Conservation (phyloP, 169 alveolate genomes). For the Plasmodium reichenowi region DNA sequence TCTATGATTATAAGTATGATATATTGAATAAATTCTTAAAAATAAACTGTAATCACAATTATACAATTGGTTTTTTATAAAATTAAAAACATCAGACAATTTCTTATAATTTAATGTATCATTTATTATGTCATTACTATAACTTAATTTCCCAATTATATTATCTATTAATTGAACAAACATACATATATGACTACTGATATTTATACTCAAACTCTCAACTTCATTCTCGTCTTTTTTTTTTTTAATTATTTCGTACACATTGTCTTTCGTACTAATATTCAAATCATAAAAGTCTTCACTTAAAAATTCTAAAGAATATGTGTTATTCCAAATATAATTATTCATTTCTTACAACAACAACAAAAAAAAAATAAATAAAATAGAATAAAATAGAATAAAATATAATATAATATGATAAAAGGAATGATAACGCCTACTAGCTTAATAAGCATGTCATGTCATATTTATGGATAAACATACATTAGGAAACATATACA, state of each 20-base stretch:
- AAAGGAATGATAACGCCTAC: no score
- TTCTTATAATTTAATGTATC: conserved; percentile 66
- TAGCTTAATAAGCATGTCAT: no score
- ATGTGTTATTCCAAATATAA: conserved; percentile 71
- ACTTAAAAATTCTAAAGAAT: conserved; percentile 61
- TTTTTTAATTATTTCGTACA: conserved; percentile 47
- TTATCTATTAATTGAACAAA: conserved; percentile 65
- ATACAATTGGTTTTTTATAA: conserved; percentile 54
- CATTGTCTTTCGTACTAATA: conserved; percentile 72
- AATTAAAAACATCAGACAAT: conserved; percentile 41
- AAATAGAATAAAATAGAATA: neutral
- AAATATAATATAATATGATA: neutral
- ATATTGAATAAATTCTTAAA: conserved; percentile 64
- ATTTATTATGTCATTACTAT: conserved; percentile 40
- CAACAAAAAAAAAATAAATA: neutral
- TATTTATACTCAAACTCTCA: conserved; percentile 57
- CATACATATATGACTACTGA: conserved; percentile 72
- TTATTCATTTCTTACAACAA: conserved; percentile 21
- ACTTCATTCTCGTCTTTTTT: conserved; percentile 65
- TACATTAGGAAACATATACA: no score
- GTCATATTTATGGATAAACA: no score
- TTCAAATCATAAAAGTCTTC: conserved; percentile 70
- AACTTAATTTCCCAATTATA: conserved; percentile 44
- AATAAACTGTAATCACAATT: conserved; percentile 76
- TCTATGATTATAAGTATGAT: conserved; percentile 72